Evolutionary conservation across 2,329 filamentous ascomycete species (phyloP), one percentile per base, ranked within the genome.

Genomic region (Beauveria sp.): DNA sequence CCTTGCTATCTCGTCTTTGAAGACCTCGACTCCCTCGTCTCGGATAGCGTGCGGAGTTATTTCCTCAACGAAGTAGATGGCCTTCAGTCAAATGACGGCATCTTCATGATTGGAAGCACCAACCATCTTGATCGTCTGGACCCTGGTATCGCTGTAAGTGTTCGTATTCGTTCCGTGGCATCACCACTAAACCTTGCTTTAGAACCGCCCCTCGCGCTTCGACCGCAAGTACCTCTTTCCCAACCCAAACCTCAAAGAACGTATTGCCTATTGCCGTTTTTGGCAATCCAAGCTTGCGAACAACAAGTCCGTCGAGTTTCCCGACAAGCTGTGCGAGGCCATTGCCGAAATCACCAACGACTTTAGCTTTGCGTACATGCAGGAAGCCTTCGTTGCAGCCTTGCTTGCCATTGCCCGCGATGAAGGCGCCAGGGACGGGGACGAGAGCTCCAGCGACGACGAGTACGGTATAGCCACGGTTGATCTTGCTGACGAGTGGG

Each of bases 61-160:
- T 90, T 90, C 73, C 77, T 90, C 53, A 90, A 90, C 69, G 86
- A 90, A 71, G 83, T 90, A 3, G 88, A 90, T 64, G 88, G 88
- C 0, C 80, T 90, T 12, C 83, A 84, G 66, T 81, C 79, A 65
- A 90, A 90, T 65, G 84, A 90, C 65, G 88, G 88, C 12, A 88
- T 90, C 58, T 81, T 89, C 66, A 88, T 90, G 75, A 79, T 88
- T 31, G 85, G 83, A 34, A 85, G 81, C 59, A 88, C 86, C 0
- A 88, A 88, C 67, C 80, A 85, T 65, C 77, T 90, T 5, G 86
- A 90, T 42, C 78, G 80, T 1, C 74, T 90, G 5, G 87, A 90
- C 65, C 86, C 87, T 0, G 87, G 86, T 22, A 87, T 87, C 31
- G 78, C 82, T 9, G 77, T 80, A 68, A 69, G 76, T 71, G 5